Evolutionary conservation across 129 eudicot species (phyloP).

Genomic region (Saposhnikovia divaricata): DNA sequence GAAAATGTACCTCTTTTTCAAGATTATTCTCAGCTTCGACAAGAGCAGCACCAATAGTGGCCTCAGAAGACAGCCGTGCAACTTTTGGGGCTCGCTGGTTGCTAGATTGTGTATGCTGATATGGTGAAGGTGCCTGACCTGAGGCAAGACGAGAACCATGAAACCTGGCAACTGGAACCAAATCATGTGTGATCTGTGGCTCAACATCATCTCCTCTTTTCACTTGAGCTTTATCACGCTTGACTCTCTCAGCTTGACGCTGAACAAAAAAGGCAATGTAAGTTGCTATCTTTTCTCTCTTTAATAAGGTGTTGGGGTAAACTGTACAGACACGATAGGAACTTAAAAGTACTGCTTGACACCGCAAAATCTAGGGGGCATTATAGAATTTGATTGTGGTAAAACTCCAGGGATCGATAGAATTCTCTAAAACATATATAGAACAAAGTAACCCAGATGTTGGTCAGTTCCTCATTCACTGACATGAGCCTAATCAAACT

Average conservation of each 20-base stretch:
- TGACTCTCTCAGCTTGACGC: constrained; percentile 90
- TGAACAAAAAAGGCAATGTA: constrained; percentile 18
- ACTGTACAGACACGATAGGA: neutral
- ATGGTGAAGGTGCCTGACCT: constrained; percentile 55
- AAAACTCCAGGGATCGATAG: neutral
- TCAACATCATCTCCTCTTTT: constrained; percentile 82
- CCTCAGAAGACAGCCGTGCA: constrained; percentile 52
- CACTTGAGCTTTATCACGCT: constrained; percentile 68
- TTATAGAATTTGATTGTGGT: neutral
- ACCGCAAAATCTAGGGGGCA: neutral
- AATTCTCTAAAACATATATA: neutral
- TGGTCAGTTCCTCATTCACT: neutral
- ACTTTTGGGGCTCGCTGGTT: constrained; percentile 40
- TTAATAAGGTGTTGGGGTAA: neutral
- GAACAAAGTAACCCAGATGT: neutral
- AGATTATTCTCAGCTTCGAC: constrained; percentile 82
- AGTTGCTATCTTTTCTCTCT: neutral
- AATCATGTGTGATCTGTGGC: constrained; percentile 59
- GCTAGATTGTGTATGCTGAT: constrained; percentile 16
- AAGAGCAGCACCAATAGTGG: constrained; percentile 89
- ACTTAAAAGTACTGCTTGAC: neutral
- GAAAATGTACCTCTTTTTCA: constrained; percentile 64
- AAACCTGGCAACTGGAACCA: constrained; percentile 85
- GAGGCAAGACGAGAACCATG: constrained; percentile 99
- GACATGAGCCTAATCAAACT: neutral